These are phyloP conservation scores for Raphanus raphanistrum DNA, from an alignment of 345 rosid species.

Conservation along the genomic window DNA sequence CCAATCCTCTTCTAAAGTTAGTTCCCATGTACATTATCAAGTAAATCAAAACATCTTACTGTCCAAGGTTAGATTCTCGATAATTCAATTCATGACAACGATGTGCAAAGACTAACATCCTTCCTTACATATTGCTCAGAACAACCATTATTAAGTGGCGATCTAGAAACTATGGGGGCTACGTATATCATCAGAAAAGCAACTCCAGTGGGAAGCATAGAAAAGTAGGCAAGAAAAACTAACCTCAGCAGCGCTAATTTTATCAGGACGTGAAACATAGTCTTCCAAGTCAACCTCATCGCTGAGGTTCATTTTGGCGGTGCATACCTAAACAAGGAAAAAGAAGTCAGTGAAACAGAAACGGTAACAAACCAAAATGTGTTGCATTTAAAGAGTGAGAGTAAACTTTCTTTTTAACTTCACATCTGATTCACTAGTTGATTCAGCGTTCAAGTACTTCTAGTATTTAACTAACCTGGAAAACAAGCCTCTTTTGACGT, in stretches of 20 bases:
- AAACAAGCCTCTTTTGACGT: constrained; percentile 98
- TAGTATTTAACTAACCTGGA: constrained; percentile 56
- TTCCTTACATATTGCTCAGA: background rate
- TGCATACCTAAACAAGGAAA: constrained; percentile 74
- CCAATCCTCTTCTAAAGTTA: no score
- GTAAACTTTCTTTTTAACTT: background rate
- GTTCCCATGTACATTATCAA: background rate
- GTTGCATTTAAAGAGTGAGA: background rate
- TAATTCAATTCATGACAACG: background rate
- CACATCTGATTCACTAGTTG: background rate
- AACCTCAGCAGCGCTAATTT: constrained; percentile 99
- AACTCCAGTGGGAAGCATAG: background rate
- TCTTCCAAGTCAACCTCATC: constrained; percentile 99
- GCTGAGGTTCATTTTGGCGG: constrained; percentile 90
- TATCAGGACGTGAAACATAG: constrained; percentile 97
- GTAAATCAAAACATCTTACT: constrained; percentile 1
- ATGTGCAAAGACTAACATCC: background rate
- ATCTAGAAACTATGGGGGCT: background rate
- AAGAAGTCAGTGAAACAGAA: background rate
- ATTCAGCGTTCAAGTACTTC: constrained; percentile 2
- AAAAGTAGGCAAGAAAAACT: constrained; percentile 38
- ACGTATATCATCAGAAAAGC: background rate
- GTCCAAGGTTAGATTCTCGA: background rate
- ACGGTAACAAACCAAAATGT: background rate
- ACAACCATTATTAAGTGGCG: background rate